Conservation (phyloP, 2,329 filamentous ascomycete species). For the Paecilomyces fulvus region DNA sequence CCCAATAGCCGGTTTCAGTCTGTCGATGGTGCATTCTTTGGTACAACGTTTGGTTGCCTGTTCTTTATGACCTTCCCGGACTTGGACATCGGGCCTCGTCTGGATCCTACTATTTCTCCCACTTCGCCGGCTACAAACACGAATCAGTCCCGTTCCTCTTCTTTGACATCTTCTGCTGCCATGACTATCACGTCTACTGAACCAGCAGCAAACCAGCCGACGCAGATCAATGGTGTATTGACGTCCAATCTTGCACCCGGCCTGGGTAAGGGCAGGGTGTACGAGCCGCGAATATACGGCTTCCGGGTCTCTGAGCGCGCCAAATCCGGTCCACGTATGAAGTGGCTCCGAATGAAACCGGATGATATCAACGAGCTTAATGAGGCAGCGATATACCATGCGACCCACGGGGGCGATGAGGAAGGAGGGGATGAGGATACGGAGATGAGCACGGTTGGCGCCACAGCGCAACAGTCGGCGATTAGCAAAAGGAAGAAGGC, state of each 20-base stretch:
- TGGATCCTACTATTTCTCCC: constrained; percentile 37
- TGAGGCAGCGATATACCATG: constrained; percentile 46
- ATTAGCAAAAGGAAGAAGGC: constrained; percentile 36
- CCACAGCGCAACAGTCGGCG: constrained; percentile 26
- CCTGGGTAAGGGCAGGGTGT: constrained; percentile 72
- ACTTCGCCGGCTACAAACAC: constrained; percentile 14
- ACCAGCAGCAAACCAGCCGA: constrained; percentile 40
- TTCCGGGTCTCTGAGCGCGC: constrained; percentile 90
- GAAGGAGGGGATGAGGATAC: constrained; percentile 29
- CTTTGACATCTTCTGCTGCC: constrained; percentile 17
- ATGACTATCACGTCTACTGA: constrained; percentile 20
- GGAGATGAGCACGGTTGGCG: constrained; percentile 25
- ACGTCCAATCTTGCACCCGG: constrained; percentile 82
- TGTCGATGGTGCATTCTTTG: constrained; percentile 96
- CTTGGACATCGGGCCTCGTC: constrained; percentile 70
- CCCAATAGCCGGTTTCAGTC: constrained; percentile 96
- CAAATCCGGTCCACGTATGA: constrained; percentile 87
- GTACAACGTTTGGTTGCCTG: constrained; percentile 89
- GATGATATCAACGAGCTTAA: constrained; percentile 73
- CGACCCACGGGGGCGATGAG: constrained; percentile 20
- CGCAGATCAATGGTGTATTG: constrained; percentile 73
- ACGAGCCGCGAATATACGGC: constrained; percentile 93
- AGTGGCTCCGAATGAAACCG: constrained; percentile 85
- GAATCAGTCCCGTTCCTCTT: constrained; percentile 26
- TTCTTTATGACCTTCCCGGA: constrained; percentile 99